Percentiles rank a stretch among this genome's conserved stretches.
phyloP scores from a whole-genome alignment of 345 rosid genomes.

The Citrus medica region DNA sequence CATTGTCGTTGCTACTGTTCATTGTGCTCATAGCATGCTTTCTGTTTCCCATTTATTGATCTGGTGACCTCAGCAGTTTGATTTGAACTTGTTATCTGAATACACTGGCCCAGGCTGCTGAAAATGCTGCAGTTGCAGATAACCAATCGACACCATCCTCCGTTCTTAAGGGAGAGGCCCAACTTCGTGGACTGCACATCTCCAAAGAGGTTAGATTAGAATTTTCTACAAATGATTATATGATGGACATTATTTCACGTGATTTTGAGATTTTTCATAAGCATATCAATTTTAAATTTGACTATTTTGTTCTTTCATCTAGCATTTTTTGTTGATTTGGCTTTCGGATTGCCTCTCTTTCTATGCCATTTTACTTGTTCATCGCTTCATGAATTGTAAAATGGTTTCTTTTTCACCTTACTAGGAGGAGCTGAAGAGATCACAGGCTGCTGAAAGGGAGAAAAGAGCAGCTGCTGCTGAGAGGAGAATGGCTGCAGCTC shows the following conservation, averaged over 20 bases:
- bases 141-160: slow-evolving; percentile 16
- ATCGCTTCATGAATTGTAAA: background rate
- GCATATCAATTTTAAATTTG: background rate
- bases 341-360: background rate
- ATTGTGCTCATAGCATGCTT: background rate
- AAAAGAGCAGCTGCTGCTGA: slow-evolving; percentile 97
- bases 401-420: slow-evolving; percentile 9
- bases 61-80: slow-evolving; percentile 8
- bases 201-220: slow-evolving; percentile 61
- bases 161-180: slow-evolving; percentile 30
- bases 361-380: background rate
- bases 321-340: background rate
- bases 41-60: background rate
- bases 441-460: slow-evolving; percentile 74
- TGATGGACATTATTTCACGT: background rate
- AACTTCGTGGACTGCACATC: slow-evolving; percentile 21
- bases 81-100: slow-evolving; percentile 10
- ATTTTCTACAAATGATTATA: background rate
- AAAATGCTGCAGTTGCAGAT: slow-evolving; percentile 27
- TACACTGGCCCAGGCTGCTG: slow-evolving; percentile 59
- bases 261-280: background rate
- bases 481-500: slow-evolving; percentile 61
- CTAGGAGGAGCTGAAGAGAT: slow-evolving; percentile 72
- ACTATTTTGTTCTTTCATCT: background rate
- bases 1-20: background rate